A percentile compares a stretch with the other conserved stretches of the same genome.
Evolutionary conservation across 78 protist genomes (phyloP).

Genomic region (Acrasis kona): DNA sequence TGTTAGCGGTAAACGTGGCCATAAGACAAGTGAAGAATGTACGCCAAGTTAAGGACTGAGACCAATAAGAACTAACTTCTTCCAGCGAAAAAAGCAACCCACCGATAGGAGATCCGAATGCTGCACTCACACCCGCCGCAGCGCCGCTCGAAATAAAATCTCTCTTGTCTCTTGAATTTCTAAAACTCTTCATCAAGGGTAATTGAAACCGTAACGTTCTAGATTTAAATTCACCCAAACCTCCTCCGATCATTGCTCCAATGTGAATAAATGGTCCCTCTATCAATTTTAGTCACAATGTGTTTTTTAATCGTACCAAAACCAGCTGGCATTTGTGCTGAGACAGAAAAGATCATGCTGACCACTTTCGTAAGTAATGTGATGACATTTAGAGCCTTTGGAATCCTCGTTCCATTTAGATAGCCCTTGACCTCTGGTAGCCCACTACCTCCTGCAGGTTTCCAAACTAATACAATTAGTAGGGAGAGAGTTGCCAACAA

Average conservation of each 20-base stretch:
- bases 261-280: constrained; percentile 86
- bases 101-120: constrained; percentile 91
- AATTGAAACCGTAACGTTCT: constrained; percentile 8
- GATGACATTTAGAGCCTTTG: neutral
- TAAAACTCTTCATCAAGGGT: constrained; percentile 33
- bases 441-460: constrained; percentile 62
- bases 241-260: constrained; percentile 69
- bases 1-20: constrained; percentile 53
- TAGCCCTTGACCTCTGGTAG: constrained; percentile 71
- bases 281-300: too few species aligned
- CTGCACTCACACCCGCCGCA: constrained; percentile 89
- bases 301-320: too few species aligned
- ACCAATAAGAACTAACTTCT: constrained; percentile 74
- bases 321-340: constrained; percentile 29
- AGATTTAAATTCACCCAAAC: constrained; percentile 65
- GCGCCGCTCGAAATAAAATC: constrained; percentile 82
- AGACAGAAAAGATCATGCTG: constrained; percentile 51
- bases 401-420: constrained; percentile 24
- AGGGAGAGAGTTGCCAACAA: too few species aligned
- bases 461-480: constrained; percentile 10
- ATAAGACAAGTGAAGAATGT: constrained; percentile 62
- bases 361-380: constrained; percentile 48
- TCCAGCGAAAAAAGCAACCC: constrained; percentile 83
- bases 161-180: constrained; percentile 65
- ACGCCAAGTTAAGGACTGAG: constrained; percentile 75